A percentile compares a stretch with the other conserved stretches of the same genome.
phyloP scores from a whole-genome alignment of 2,329 filamentous ascomycete genomes.

The Purpureocillium lavendulum region DNA sequence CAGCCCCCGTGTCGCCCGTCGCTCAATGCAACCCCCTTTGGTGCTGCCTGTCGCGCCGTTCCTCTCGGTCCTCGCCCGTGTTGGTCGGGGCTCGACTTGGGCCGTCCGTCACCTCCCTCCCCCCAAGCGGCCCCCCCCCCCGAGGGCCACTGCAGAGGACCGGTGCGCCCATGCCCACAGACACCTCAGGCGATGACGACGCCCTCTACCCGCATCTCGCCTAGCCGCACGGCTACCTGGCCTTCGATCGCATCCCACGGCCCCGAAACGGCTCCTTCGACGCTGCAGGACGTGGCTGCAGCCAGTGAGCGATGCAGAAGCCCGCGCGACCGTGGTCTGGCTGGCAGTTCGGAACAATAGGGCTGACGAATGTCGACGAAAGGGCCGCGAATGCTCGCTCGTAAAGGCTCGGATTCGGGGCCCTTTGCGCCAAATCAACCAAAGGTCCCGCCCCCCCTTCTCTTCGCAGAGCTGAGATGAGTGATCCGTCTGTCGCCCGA shows the following conservation, averaged over 20 bases:
- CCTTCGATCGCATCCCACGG: slow-evolving; percentile 7
- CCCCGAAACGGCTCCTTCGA: background rate
- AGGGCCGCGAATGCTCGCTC: slow-evolving; percentile 5
- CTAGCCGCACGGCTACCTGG: slow-evolving; percentile 1
- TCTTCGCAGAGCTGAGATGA: too few relatives aligned
- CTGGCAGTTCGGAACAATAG: slow-evolving; percentile 4
- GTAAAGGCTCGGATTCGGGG: too few relatives aligned
- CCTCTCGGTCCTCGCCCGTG: too few relatives aligned
- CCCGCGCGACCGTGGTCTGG: slow-evolving; percentile 1
- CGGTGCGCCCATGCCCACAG: background rate
- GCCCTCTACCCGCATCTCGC: slow-evolving; percentile 2
- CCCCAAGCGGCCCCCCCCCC: too few relatives aligned
- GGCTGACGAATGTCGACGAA: slow-evolving; percentile 12
- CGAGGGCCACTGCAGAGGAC: background rate
- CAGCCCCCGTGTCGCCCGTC: too few relatives aligned
- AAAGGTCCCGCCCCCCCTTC: too few relatives aligned
- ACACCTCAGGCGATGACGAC: slow-evolving; percentile 6
- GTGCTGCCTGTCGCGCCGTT: too few relatives aligned
- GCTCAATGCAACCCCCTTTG: too few relatives aligned
- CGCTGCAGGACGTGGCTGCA: slow-evolving; percentile 2
- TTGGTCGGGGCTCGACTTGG: too few relatives aligned
- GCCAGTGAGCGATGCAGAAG: slow-evolving; percentile 4
- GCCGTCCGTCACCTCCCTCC: too few relatives aligned
- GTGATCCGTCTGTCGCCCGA: too few relatives aligned
- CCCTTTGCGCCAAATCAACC: too few relatives aligned